Conservation (phyloP, 176 grass and related monocot species). For the Carex littledalei region DNA sequence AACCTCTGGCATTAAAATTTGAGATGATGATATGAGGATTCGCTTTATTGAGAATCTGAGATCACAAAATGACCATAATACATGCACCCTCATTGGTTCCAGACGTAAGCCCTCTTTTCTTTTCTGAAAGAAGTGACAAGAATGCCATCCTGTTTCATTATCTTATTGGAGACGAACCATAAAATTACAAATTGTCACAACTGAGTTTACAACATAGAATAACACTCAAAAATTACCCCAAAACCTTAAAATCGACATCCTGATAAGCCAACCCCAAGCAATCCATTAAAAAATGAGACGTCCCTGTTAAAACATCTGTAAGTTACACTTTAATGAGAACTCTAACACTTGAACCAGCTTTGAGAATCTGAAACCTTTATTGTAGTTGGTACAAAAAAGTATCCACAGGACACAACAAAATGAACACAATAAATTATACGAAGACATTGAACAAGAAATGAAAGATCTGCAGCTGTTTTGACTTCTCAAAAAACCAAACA, state of each 20-base stretch:
- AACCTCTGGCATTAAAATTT: background rate
- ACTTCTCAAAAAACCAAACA: slow-evolving; percentile 10
- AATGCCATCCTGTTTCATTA: background rate
- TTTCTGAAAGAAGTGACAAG: background rate
- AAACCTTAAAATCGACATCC: background rate
- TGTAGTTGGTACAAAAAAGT: background rate
- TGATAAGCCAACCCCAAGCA: background rate
- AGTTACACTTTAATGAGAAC: background rate
- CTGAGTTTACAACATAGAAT: background rate
- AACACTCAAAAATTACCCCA: background rate
- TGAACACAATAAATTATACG: background rate
- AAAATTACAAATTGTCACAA: background rate
- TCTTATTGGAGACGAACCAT: background rate
- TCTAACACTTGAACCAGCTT: background rate
- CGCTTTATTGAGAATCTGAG: background rate
- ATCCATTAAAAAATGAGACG: background rate
- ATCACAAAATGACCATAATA: background rate
- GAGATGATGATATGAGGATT: background rate
- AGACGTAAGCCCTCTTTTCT: background rate
- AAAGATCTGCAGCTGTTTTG: slow-evolving; percentile 2
- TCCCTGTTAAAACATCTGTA: background rate
- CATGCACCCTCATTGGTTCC: background rate
- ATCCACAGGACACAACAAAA: background rate
- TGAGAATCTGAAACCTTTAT: background rate
- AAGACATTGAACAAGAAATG: background rate